Evolutionary conservation across 2,329 filamentous ascomycete species (phyloP).

Genomic region (Fusarium euwallaceae): DNA sequence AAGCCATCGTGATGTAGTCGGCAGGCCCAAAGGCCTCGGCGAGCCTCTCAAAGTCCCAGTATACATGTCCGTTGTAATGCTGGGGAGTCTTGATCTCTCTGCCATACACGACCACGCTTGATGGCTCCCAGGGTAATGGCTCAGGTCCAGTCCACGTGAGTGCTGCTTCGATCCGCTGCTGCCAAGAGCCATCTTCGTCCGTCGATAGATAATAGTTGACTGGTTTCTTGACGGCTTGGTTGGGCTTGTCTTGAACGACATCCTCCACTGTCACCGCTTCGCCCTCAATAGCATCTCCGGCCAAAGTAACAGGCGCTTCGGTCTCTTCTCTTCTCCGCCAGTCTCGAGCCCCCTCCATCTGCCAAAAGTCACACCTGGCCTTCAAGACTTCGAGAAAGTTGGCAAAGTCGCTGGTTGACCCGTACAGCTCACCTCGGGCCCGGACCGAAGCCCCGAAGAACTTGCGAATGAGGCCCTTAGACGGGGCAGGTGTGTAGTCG

Average conservation of each 20-base stretch:
- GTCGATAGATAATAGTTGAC: constrained; percentile 48
- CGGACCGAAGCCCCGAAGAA: constrained; percentile 58
- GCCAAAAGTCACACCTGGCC: constrained; percentile 85
- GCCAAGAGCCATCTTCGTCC: constrained; percentile 49
- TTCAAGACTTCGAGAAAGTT: constrained; percentile 82
- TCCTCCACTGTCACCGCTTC: not conserved
- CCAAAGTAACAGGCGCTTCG: constrained; percentile 11
- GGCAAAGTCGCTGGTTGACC: constrained; percentile 78
- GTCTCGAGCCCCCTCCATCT: constrained; percentile 82
- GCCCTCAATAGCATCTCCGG: not conserved
- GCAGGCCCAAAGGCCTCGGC: constrained; percentile 80
- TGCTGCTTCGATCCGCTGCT: constrained; percentile 36
- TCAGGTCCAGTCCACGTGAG: constrained; percentile 40
- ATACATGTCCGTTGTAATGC: constrained; percentile 68
- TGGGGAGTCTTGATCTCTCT: constrained; percentile 71
- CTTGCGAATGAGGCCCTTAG: constrained; percentile 64
- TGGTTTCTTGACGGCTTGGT: constrained; percentile 44
- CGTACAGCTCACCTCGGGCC: constrained; percentile 64
- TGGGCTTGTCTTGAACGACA: constrained; percentile 22
- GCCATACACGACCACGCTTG: constrained; percentile 70
- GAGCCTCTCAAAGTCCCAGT: constrained; percentile 77
- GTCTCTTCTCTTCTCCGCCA: constrained; percentile 72
- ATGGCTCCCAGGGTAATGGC: constrained; percentile 57
- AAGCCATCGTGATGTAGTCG: constrained; percentile 86
- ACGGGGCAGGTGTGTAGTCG: constrained; percentile 71